Base-by-base conservation (phyloP, 2,329 filamentous ascomycete species). In the Monilinia aucupariae region DNA sequence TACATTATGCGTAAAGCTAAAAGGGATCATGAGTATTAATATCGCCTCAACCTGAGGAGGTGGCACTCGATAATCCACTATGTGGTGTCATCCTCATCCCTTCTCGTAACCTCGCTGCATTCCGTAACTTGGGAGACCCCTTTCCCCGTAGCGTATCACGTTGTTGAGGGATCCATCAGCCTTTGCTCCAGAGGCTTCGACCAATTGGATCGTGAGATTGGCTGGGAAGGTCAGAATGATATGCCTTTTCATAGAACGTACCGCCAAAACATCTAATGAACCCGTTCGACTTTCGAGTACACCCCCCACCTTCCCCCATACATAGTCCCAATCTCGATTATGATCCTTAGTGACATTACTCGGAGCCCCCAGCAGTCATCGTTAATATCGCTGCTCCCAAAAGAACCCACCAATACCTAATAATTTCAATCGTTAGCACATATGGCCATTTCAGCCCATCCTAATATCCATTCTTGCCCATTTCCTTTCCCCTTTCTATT, bases 371-470 rank as follows among this genome's bases (percentile, higher is more conserved):
- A 59, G 83, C 80, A 52, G 80, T 79, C 56, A 80, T 77, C 66
- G 85, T 69, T 8, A 83, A 72, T 67, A 89, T 72, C 55, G 87
- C 69, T 34, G 80, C 76, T 32, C 78, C 79, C 34, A 74, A 61
- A n/a, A 86, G 75, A 68, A 85, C 73, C 85, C 85, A 88, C 86
- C 86, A 89, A 73, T 88, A 88, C 56, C 69, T 70, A 47, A 27
- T 56, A 52, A 63, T 51, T 63, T 48, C 58, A 39, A 56, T 34
- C 15, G 6, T 54, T 30, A 41, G 22, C 13, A 47, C 47, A 20
- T 37, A n/a, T 51, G n/a, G 9, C 34, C 50, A 51, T 59, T 15
- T 15, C 30, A n/a, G 12, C 15, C 37, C 37, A 27, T 17, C 12
- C 15, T 20, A 20, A 25, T 6, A 7, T 1, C 37, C 39, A 27